These are phyloP conservation scores for Aspergillus clavatus DNA, from an alignment of 2,329 filamentous ascomycete genomes.

Conservation along the genomic window DNA sequence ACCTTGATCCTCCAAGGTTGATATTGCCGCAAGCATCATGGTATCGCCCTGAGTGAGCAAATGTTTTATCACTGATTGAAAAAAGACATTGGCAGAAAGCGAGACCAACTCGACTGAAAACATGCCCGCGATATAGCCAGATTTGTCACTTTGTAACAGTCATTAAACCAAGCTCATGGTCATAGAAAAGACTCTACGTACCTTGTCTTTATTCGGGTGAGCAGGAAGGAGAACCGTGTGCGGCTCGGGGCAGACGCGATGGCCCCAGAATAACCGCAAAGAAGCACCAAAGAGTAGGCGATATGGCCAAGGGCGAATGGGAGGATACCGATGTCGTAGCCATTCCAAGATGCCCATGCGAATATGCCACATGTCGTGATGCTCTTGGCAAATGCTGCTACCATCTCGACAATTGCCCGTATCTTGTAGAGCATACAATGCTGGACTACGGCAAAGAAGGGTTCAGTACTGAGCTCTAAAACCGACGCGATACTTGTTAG, in stretches of 20 bases:
- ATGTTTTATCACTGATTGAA: slow-evolving; percentile 88
- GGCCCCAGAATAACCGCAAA: slow-evolving; percentile 64
- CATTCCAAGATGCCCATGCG: slow-evolving; percentile 54
- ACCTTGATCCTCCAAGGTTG: slow-evolving; percentile 75
- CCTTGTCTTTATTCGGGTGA: slow-evolving; percentile 41
- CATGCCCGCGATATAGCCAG: slow-evolving; percentile 51
- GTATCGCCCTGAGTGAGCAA: slow-evolving; percentile 92
- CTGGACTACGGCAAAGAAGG: slow-evolving; percentile 83
- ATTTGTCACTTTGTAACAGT: slow-evolving; percentile 20
- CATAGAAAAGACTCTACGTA: slow-evolving; percentile 21
- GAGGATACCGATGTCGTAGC: slow-evolving; percentile 64
- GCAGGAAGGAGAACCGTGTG: slow-evolving; percentile 66
- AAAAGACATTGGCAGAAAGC: slow-evolving; percentile 74
- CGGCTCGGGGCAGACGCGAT: slow-evolving; percentile 53
- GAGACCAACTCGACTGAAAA: slow-evolving; percentile 68
- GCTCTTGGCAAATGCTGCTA: slow-evolving; percentile 74
- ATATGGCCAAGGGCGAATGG: slow-evolving; percentile 88
- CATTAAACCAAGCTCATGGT: slow-evolving; percentile 7
- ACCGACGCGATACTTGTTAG: slow-evolving; percentile 56
- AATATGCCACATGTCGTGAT: slow-evolving; percentile 67
- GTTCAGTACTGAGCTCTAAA: slow-evolving; percentile 78
- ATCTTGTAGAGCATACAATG: slow-evolving; percentile 73
- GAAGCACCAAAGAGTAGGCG: slow-evolving; percentile 64
- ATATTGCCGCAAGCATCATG: slow-evolving; percentile 73
- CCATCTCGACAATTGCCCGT: slow-evolving; percentile 76